A percentile compares a stretch with the other conserved stretches of the same genome.
These are phyloP conservation scores for Vaccinium darrowii DNA, from an alignment of 148 eudicot species.

Conservation along the genomic window DNA sequence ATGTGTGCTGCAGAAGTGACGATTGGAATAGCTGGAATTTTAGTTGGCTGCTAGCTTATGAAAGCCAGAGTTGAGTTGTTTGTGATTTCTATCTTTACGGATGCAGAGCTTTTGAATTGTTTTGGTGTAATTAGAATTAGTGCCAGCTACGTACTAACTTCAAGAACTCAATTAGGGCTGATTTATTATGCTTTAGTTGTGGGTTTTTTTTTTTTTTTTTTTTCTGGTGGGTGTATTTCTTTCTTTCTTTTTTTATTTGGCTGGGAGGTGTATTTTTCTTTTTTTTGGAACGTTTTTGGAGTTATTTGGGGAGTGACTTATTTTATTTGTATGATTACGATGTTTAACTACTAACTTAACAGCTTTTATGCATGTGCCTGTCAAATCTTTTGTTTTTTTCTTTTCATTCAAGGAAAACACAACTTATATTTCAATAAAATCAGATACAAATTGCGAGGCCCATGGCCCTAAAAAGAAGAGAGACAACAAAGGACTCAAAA, in stretches of 20 bases:
- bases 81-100: background rate
- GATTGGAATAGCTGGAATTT: background rate
- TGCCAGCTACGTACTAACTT: too few species aligned
- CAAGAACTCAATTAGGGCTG: background rate
- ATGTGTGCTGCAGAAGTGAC: conserved; percentile 56
- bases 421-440: too few species aligned
- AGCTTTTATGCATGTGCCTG: background rate
- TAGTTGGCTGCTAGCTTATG: background rate
- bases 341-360: background rate
- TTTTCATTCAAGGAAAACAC: too few species aligned
- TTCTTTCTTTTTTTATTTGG: background rate
- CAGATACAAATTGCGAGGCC: too few species aligned
- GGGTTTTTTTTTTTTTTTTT: too few species aligned
- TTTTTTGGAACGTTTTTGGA: background rate
- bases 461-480: too few species aligned
- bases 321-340: background rate
- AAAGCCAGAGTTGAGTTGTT: background rate
- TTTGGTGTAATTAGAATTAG: background rate
- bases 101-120: background rate
- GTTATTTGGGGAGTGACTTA: background rate
- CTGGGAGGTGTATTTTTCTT: conserved; percentile 8
- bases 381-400: background rate
- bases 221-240: background rate
- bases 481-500: too few species aligned
- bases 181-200: background rate